These are phyloP conservation scores for Terfezia claveryi DNA, from an alignment of 495 filamentous ascomycete species.

Conservation along the genomic window DNA sequence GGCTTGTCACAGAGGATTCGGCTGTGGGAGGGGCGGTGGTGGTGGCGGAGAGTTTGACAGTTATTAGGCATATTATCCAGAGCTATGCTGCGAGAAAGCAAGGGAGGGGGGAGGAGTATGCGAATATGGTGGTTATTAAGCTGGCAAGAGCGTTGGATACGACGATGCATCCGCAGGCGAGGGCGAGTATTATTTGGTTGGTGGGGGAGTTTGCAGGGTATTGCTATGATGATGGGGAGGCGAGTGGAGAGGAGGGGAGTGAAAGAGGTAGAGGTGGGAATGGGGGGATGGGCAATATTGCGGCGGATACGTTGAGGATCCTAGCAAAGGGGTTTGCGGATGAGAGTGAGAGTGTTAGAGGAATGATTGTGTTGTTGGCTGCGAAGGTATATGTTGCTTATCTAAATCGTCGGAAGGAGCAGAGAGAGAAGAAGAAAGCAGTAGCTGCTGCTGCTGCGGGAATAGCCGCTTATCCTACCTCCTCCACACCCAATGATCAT, in stretches of 20 bases:
- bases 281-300: constrained; percentile 48
- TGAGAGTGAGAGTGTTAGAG: constrained; percentile 65
- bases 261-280: too few species aligned
- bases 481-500: constrained; percentile 3
- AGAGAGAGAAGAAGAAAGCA: not conserved
- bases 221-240: constrained; percentile 35
- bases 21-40: constrained; percentile 33
- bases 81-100: constrained; percentile 48
- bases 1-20: constrained; percentile 46
- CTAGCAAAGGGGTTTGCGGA: constrained; percentile 62
- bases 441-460: not conserved
- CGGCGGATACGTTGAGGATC: constrained; percentile 79
- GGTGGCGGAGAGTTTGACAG: constrained; percentile 74
- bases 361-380: constrained; percentile 76
- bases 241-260: not conserved
- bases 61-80: constrained; percentile 87
- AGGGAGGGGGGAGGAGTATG: not conserved
- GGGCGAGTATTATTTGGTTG: constrained; percentile 90
- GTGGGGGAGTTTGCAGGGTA: constrained; percentile 64
- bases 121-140: constrained; percentile 42
- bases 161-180: constrained; percentile 59
- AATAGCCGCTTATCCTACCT: not conserved
- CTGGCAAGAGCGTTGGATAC: constrained; percentile 82
- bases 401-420: constrained; percentile 32
- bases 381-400: constrained; percentile 89